Conservation (phyloP, 805 yeast species). For the Sugiyamaella boreocaroliniensis region DNA sequence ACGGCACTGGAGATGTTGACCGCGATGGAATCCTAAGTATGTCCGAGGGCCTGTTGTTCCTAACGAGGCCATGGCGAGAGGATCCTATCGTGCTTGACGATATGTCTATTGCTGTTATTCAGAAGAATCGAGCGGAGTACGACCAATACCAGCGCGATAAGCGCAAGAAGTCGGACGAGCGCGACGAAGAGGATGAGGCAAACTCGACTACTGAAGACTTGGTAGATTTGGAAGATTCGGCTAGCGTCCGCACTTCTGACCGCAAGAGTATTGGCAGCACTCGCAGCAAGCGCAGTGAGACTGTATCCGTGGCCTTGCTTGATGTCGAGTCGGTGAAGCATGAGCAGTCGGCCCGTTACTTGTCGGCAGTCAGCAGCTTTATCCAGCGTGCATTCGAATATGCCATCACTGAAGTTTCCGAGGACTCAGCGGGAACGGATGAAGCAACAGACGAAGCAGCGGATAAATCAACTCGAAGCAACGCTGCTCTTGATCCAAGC, state of each 20-base stretch:
- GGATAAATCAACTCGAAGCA: slow-evolving; percentile 38
- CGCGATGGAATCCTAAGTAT: slow-evolving; percentile 74
- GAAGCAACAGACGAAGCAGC: slow-evolving; percentile 8
- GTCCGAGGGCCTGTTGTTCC: slow-evolving; percentile 77
- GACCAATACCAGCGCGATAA: slow-evolving; percentile 45
- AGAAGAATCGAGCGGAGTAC: slow-evolving; percentile 30
- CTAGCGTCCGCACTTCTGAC: not conserved
- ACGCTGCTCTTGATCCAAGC: slow-evolving; percentile 76
- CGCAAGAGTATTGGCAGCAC: not conserved
- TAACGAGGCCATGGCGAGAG: slow-evolving; percentile 83
- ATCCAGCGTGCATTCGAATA: slow-evolving; percentile 85
- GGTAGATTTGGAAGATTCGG: not conserved
- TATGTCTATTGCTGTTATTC: slow-evolving; percentile 56
- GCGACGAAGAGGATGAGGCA: slow-evolving; percentile 8
- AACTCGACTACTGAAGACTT: not conserved
- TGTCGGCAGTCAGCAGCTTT: slow-evolving; percentile 81
- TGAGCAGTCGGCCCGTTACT: slow-evolving; percentile 46
- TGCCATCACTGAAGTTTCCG: slow-evolving; percentile 53
- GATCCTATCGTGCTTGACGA: slow-evolving; percentile 51
- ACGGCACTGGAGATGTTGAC: slow-evolving; percentile 53
- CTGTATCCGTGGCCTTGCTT: slow-evolving; percentile 22
- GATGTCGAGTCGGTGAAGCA: slow-evolving; percentile 18
- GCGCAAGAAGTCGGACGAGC: slow-evolving; percentile 21
- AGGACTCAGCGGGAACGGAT: slow-evolving; percentile 28
- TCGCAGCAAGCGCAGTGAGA: slow-evolving; percentile 5